Evolutionary conservation across 208 protist species (phyloP), one percentile per base, ranked within the genome.

Genomic region (Trypanosoma rangeli): DNA sequence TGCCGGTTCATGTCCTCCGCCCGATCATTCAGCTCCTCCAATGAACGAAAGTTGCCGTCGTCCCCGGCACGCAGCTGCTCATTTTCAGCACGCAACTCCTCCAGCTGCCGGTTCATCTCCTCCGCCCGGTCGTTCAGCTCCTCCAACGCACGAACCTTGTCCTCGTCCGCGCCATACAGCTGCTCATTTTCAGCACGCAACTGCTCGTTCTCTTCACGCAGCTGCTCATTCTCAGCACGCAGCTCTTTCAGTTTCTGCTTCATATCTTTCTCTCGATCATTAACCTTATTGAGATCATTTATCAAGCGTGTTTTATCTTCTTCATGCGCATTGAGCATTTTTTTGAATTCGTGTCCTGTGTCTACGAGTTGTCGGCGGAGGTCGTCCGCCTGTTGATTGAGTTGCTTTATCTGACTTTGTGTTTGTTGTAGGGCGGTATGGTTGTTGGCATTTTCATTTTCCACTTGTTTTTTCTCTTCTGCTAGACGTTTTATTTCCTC

Each of bases 161-260:
- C 28, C 3, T 59, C 55, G 55, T 59, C 15, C 10, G 13, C 29
- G 2, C 13, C 28, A 22, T 16, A 16, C 46, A 50, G 46, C 46
- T 50, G 8, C 20, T 50, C 46, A 16, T 22, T 50, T 16, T 50
- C 73, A 0, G 57, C 66, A 31, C 60, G 46, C 31, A 60, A 52
- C 52, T 77, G 61, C 22, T 53, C 53, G n/a, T n/a, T n/a, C n/a
- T n/a, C n/a, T n/a, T n/a, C n/a, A n/a, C n/a, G n/a, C n/a, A 64
- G 48, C 13, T 57, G 22, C 26, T 44, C 64, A 35, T 64, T 42
- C 35, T 79, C 73, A 0, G 64, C 67, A 18, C 60, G 35, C 35
- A 61, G 57, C 52, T 77, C 66, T 16, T 54, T 44, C 22, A 83
- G 73, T 49, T 72, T 67, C 63, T 74, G 42, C 13, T 59, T 1